Percentiles rank a stretch among this genome's conserved stretches.
Evolutionary conservation across 371 early-diverging fungal species (phyloP).

Genomic region (Mortierella sp.): DNA sequence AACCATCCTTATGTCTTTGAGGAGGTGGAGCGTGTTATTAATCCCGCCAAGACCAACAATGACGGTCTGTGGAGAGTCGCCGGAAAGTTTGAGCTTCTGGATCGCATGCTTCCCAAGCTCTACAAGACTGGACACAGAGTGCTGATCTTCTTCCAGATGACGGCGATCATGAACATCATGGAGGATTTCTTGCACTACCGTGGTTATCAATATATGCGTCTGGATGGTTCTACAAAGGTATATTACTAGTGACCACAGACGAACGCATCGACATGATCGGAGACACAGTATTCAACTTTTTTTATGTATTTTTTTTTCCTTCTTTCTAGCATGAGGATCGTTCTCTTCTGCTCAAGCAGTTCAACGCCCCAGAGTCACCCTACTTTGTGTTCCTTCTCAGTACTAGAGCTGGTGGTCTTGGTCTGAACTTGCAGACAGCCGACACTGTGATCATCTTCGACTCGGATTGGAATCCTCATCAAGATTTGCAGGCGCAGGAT

Average conservation of each 20-base stretch:
- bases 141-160: conserved; percentile 99
- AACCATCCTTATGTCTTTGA: conserved; percentile 99
- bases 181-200: conserved; percentile 92
- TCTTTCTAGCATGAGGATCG: conserved; percentile 81
- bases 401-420: conserved; percentile 99
- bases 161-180: conserved; percentile 97
- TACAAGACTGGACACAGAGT: conserved; percentile 89
- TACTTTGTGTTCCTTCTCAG: conserved; percentile 96
- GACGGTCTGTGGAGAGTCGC: conserved; percentile 80
- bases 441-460: conserved; percentile 99
- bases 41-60: conserved; percentile 69
- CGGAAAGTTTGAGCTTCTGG: conserved; percentile 99
- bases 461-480: conserved; percentile 99
- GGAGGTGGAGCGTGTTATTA: conserved; percentile 90
- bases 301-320: neutral
- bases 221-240: conserved; percentile 97
- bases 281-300: too few relatives aligned
- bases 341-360: conserved; percentile 82
- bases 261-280: too few relatives aligned
- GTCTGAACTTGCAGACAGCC: conserved; percentile 99
- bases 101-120: conserved; percentile 95
- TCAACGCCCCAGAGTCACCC: conserved; percentile 87
- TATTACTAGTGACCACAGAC: too few relatives aligned
- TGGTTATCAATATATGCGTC: conserved; percentile 84
- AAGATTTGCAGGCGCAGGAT: conserved; percentile 99